Base-by-base conservation (phyloP, 2,329 filamentous ascomycete species). In the Sarocladium brachiariae region DNA sequence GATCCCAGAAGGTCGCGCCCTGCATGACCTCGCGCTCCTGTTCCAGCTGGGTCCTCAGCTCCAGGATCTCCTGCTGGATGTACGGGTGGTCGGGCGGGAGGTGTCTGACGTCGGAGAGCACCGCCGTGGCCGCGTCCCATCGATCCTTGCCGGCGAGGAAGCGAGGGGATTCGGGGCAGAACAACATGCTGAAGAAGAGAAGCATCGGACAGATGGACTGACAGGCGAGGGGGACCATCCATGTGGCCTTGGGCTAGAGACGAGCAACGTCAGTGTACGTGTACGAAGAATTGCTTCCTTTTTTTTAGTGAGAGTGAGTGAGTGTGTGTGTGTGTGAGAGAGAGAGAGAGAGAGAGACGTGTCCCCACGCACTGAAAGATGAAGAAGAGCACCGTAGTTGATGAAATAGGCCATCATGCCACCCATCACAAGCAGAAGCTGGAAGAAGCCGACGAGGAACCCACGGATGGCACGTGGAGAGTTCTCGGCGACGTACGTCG, bases 401-500 rank as follows among this genome's bases (percentile, higher is more conserved):
- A 77, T 72, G 68, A 74, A 77, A 54, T 76, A 78, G 1, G 73
- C 72, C 24, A 75, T 63, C 70, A 76, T 76, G 34, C 69, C 72
- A 30, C 74, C 74, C 24, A 70, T 69, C 10, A 75, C 74, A 37
- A 80, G 70, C 58, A 81, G 79, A 8, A 82, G 71, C 54, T 83
- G 78, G 58, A 81, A 83, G 52, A 82, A 73, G 52, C 79, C 80
- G 0, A 77, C 80, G 0, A 83, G 66, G 50, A 76, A 74, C 11
- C 80, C 80, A 34, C 80, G 75, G 52, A 81, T 81, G 30, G 75
- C 76, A 35, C 76, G 73, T 3, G 79, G 79, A 2, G 77, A 67
- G 55, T 80, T 83, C 58, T 83, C 80, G 0, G 78, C 75, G 27
- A 84, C 77, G 61, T 82, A 83, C 1, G 79, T 71, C 2, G 80